phyloP scores from a whole-genome alignment of 148 eudicot genomes.

The Hydrangea macrophylla region DNA sequence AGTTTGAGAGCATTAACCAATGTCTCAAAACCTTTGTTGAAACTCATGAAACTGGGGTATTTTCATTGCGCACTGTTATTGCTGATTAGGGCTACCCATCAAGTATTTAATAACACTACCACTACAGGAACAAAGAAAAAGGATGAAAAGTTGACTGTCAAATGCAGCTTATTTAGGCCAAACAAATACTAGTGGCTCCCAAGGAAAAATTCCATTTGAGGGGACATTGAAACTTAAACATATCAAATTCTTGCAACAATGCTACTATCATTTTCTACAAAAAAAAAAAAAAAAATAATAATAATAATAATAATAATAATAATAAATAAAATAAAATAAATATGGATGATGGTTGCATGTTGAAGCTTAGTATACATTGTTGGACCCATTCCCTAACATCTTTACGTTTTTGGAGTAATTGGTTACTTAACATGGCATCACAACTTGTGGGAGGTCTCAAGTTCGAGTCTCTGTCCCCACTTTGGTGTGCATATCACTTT shows the following conservation, averaged over 20 bases:
- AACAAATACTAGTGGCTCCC: background rate
- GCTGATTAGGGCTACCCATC: background rate
- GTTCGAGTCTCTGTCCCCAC: too few relatives aligned
- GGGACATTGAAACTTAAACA: background rate
- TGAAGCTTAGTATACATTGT: background rate
- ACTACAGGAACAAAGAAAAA: background rate
- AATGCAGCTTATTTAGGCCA: background rate
- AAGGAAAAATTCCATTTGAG: background rate
- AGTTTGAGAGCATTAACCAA: conserved; percentile 7
- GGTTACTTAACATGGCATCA: too few relatives aligned
- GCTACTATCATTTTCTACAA: background rate
- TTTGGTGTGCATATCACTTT: too few relatives aligned
- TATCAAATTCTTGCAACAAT: background rate
- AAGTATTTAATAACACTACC: background rate
- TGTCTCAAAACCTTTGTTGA: background rate
- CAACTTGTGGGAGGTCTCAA: too few relatives aligned
- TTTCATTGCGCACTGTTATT: background rate
- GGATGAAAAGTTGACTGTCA: background rate
- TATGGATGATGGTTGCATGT: background rate
- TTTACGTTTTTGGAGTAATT: background rate
- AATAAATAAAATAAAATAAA: background rate
- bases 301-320: background rate
- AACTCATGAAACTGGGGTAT: background rate
- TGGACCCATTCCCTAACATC: background rate
- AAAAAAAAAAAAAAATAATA: background rate